A percentile compares a stretch with the other conserved stretches of the same genome.
Conservation (phyloP, 2,329 filamentous ascomycete genomes). For the Bipolaris gigantea region DNA sequence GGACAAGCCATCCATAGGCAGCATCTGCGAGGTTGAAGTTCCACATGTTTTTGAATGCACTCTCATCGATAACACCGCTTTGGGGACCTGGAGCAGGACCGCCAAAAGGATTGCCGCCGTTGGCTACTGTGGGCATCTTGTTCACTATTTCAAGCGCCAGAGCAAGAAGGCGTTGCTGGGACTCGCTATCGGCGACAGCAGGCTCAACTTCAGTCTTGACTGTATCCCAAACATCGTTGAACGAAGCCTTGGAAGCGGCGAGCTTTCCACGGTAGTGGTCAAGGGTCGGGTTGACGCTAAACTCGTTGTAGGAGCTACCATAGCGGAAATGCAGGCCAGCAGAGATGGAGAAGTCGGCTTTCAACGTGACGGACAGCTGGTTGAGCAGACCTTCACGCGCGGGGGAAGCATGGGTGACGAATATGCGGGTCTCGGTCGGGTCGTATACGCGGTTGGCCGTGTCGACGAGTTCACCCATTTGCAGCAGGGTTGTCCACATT, state of each 20-base stretch:
- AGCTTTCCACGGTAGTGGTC: constrained; percentile 99
- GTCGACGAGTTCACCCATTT: constrained; percentile 98
- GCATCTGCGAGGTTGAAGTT: constrained; percentile 99
- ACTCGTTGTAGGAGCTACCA: constrained; percentile 99
- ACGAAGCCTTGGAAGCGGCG: constrained; percentile 95
- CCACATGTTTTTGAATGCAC: constrained; percentile 99
- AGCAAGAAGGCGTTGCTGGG: constrained; percentile 87
- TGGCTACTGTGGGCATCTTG: constrained; percentile 95
- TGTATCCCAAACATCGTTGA: constrained; percentile 99
- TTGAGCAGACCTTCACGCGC: constrained; percentile 96
- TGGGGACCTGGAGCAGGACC: constrained; percentile 74
- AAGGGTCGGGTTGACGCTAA: constrained; percentile 95
- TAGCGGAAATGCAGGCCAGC: constrained; percentile 98
- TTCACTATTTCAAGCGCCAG: constrained; percentile 92
- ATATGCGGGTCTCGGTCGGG: constrained; percentile 93
- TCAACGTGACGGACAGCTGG: constrained; percentile 94
- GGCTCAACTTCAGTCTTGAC: constrained; percentile 95
- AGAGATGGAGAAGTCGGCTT: constrained; percentile 97
- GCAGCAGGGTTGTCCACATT: constrained; percentile 98
- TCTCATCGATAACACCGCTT: constrained; percentile 92
- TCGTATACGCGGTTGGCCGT: constrained; percentile 98
- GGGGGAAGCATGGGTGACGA: constrained; percentile 95
- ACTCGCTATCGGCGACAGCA: constrained; percentile 89
- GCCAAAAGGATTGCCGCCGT: constrained; percentile 95
- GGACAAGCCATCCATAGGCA: constrained; percentile 91